Base-by-base conservation (phyloP, 2,329 filamentous ascomycete species). In the Didymosphaeria variabile region DNA sequence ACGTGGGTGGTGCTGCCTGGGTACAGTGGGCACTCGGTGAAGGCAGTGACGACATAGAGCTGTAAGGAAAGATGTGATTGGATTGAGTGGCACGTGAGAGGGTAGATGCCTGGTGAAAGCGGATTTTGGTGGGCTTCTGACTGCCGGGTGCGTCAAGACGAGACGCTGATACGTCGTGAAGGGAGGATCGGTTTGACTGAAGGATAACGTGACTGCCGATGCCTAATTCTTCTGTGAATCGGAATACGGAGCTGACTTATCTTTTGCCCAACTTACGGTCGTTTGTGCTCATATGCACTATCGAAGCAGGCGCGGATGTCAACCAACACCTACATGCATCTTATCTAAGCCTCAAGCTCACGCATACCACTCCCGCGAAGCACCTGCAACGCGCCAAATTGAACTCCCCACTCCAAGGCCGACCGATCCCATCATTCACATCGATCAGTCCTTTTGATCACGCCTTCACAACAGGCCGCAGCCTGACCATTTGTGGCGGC, bases 1-100 rank as follows among this genome's bases (percentile, higher is more conserved):
- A 45, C 42, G 42, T 45, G 42, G 23, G 42, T n/a, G 42, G 42
- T 45, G 42, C 19, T 45, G 42, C 42, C 42, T 45, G 19, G n/a
- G 42, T 29, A 29, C 26, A 29, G 42, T 21, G 3, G 19, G 10
- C 5, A 21, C 4, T 9, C 3, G 19, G 42, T 45, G 42, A 45
- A 23, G 42, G 19, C 42, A 19, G 42, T 45, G 19, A 45, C n/a
- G n/a, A 19, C 9, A 19, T 45, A 4, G 19, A 45, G 23, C 3
- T 13, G 42, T 21, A 5, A 3, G 12, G 8, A 23, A 15, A n/a
- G 2, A 8, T 17, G 4, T 40, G 38, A 40, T 40, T 40, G 38
- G 38, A 9, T 40, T 6, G 38, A 8, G 3, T 10, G n/a, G n/a
- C 42, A 45, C 19, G 42, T 45, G 42, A 23, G n/a, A 23, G 19